Percentiles rank a stretch among this genome's conserved stretches.
Evolutionary conservation across 140 eudicot species (phyloP).

Genomic region (Senecio squalidus): DNA sequence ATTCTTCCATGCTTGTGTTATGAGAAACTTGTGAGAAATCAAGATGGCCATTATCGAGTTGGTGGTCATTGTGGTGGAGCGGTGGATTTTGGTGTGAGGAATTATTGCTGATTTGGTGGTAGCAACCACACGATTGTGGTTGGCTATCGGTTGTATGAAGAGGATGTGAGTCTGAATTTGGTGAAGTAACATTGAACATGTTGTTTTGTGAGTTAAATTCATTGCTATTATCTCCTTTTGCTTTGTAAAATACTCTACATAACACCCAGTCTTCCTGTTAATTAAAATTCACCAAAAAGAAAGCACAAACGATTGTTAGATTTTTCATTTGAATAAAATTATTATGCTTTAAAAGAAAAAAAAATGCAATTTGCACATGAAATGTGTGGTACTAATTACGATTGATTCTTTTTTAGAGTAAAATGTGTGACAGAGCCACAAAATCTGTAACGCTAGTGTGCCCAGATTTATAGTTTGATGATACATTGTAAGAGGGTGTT

Average conservation of each 20-base stretch:
- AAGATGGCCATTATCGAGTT: slow-evolving; percentile 13
- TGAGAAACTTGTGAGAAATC: slow-evolving; percentile 22
- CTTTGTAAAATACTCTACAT: slow-evolving; percentile 80
- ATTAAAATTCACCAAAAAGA: slow-evolving; percentile 6
- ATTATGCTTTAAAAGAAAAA: not conserved
- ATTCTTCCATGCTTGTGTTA: not conserved
- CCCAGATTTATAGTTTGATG: not conserved
- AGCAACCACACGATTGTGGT: slow-evolving; percentile 16
- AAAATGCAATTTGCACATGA: not conserved
- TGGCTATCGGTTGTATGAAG: slow-evolving; percentile 2
- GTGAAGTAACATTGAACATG: slow-evolving; percentile 23
- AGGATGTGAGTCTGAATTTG: slow-evolving; percentile 18
- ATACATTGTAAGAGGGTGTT: no score
- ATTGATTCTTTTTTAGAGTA: not conserved
- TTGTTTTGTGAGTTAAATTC: slow-evolving; percentile 27
- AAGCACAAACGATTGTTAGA: slow-evolving; percentile 8
- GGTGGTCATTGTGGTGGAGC: slow-evolving; percentile 10
- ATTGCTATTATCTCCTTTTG: slow-evolving; percentile 42
- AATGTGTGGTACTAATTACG: slow-evolving; percentile 4
- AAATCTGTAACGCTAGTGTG: not conserved
- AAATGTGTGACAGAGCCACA: not conserved
- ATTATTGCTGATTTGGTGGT: slow-evolving; percentile 23
- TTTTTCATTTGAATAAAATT: not conserved
- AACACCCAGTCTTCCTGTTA: slow-evolving; percentile 88
- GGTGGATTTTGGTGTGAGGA: slow-evolving; percentile 25